Conservation (phyloP, 2,329 filamentous ascomycete genomes). For the Hypoxylon sp. region DNA sequence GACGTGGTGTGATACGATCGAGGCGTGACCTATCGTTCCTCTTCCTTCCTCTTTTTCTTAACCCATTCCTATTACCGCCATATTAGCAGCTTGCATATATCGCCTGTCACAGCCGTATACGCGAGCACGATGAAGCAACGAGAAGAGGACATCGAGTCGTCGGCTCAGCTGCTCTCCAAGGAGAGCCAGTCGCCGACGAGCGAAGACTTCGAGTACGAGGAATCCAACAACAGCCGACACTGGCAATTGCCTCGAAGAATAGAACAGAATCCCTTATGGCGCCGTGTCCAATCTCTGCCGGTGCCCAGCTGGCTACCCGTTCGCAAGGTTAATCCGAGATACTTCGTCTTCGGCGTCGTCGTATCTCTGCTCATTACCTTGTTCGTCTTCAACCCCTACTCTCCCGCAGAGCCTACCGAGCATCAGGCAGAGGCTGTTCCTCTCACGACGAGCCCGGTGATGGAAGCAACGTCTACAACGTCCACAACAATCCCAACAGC, state of each 20-base stretch:
- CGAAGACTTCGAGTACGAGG: constrained; percentile 37
- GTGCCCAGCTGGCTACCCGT: constrained; percentile 35
- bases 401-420: constrained; percentile 25
- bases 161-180: constrained; percentile 36
- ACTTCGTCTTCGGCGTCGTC: constrained; percentile 33
- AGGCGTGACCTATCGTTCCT: neutral
- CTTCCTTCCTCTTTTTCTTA: too few species aligned
- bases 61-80: too few species aligned
- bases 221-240: constrained; percentile 27
- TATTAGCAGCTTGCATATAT: too few species aligned
- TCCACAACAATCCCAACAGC: neutral
- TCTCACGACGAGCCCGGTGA: constrained; percentile 2
- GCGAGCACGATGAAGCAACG: constrained; percentile 32
- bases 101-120: constrained; percentile 3
- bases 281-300: constrained; percentile 33
- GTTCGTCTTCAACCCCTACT: constrained; percentile 40
- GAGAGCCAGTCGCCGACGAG: constrained; percentile 25
- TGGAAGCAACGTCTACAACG: constrained; percentile 1
- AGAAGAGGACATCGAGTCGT: constrained; percentile 39
- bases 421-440: constrained; percentile 28
- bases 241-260: constrained; percentile 24
- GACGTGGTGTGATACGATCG: neutral
- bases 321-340: constrained; percentile 37
- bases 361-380: constrained; percentile 36
- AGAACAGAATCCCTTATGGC: constrained; percentile 31